These are phyloP conservation scores for Huiozyma sinensis DNA, from an alignment of 805 yeast genomes.

Conservation along the genomic window DNA sequence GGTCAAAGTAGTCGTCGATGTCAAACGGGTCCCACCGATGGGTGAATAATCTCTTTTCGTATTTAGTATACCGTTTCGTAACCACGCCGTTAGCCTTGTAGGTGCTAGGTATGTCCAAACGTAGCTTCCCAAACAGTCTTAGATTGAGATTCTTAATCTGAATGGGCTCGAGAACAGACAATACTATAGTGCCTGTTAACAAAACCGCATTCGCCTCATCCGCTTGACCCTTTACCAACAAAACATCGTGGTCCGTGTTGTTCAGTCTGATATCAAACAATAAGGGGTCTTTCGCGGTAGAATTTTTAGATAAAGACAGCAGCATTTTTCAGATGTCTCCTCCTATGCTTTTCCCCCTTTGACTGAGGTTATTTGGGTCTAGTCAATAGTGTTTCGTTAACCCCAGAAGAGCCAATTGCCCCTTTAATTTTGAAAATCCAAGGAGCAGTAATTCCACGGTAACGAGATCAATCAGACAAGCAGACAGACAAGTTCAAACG, in stretches of 20 bases:
- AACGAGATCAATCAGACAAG: no score
- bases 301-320: slow-evolving; percentile 7
- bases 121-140: slow-evolving; percentile 53
- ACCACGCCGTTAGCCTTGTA: slow-evolving; percentile 32
- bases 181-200: slow-evolving; percentile 66
- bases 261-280: slow-evolving; percentile 48
- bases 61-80: slow-evolving; percentile 37
- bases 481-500: no score
- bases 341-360: no score
- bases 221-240: slow-evolving; percentile 69
- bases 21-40: slow-evolving; percentile 67
- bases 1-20: slow-evolving; percentile 32
- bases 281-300: slow-evolving; percentile 21
- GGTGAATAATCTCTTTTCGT: slow-evolving; percentile 59
- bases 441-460: no score
- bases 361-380: no score
- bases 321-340: slow-evolving; percentile 2
- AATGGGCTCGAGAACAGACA: slow-evolving; percentile 69
- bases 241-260: slow-evolving; percentile 54
- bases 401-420: no score
- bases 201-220: slow-evolving; percentile 69
- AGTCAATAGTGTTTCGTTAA: no score
- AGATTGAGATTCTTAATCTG: slow-evolving; percentile 53
- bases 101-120: slow-evolving; percentile 43
- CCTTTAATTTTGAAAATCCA: no score